Conservation (phyloP, 2,329 filamentous ascomycete genomes). For the Fusarium aywerte region DNA sequence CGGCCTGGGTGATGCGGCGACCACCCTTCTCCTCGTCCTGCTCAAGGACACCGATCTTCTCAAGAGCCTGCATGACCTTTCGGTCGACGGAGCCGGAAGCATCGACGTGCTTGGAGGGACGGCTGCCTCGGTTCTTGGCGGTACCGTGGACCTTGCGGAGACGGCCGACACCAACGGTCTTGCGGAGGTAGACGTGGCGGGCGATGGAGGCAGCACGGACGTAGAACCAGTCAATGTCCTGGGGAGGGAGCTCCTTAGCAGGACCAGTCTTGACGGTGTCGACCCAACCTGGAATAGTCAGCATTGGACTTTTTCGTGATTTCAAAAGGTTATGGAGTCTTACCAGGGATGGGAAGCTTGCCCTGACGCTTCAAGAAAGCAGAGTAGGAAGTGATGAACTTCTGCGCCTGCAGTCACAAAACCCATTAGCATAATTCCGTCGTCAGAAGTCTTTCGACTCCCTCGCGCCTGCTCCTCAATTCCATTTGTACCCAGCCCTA, state of each 20-base stretch:
- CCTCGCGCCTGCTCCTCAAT: constrained; percentile 74
- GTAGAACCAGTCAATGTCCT: constrained; percentile 98
- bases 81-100: constrained; percentile 96
- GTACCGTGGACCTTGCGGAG: constrained; percentile 96
- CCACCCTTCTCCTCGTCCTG: constrained; percentile 98
- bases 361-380: constrained; percentile 94
- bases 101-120: constrained; percentile 94
- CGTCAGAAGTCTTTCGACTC: constrained; percentile 78
- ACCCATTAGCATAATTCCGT: constrained; percentile 78
- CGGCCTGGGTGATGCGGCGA: constrained; percentile 96
- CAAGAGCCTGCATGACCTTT: constrained; percentile 95
- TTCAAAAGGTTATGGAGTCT: constrained; percentile 49
- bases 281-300: constrained; percentile 80
- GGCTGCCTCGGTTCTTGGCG: constrained; percentile 95
- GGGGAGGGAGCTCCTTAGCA: constrained; percentile 96
- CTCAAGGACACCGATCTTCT: constrained; percentile 99
- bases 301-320: not conserved
- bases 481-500: constrained; percentile 44
- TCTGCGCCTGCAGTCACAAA: constrained; percentile 74
- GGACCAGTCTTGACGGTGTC: constrained; percentile 99
- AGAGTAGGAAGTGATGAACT: constrained; percentile 88
- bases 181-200: constrained; percentile 98
- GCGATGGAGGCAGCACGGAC: constrained; percentile 92
- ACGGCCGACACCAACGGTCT: constrained; percentile 98
- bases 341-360: constrained; percentile 91